Evolutionary conservation across 2,329 filamentous ascomycete genomes (phyloP), one percentile per base, ranked within the genome.

Genomic region (Alternaria incomplexa): DNA sequence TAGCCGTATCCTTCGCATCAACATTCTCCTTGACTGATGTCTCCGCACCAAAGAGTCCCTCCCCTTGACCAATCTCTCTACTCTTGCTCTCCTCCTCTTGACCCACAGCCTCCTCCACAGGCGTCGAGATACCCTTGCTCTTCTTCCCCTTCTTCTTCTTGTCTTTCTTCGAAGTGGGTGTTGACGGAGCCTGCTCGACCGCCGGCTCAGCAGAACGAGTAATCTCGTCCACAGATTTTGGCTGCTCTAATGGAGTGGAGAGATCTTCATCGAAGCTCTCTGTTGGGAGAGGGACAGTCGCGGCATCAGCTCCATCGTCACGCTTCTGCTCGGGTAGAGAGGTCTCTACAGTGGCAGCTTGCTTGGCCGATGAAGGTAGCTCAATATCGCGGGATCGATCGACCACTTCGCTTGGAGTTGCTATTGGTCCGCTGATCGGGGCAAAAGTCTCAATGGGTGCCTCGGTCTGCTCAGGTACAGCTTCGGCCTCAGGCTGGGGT

Each of bases 101-200:
- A 22, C 1, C n/a, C 17, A 32, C 10, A 6, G 22, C 15, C 9
- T 66, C 62, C 26, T 69, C 64, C 3, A 63, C 36, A 4, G 64
- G 66, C 10, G 61, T 45, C 47, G 68, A 64, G 28, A 28, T 15
- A 26, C 51, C 58, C 48, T 63, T 68, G 13, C 56, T 45, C 61
- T 72, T 73, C 61, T 70, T 73, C 9, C 63, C 64, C 54, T 73
- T 73, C 62, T 73, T 71, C 44, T 73, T 70, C 48, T 69, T 63
- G n/a, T 71, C 62, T 13, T 69, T 67, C 56, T 66, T 68, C 20
- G 63, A 61, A 15, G 30, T n/a, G 12, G 65, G 55, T n/a, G 62
- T 26, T 3, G 58, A 40, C n/a, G 28, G 13, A 12, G 20, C 45
- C 13, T 65, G 60, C 12, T 69, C 68, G 0, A 28, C 13, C 1